These are phyloP conservation scores for Henckelia pumila DNA, from an alignment of 257 asterid genomes.

Conservation along the genomic window DNA sequence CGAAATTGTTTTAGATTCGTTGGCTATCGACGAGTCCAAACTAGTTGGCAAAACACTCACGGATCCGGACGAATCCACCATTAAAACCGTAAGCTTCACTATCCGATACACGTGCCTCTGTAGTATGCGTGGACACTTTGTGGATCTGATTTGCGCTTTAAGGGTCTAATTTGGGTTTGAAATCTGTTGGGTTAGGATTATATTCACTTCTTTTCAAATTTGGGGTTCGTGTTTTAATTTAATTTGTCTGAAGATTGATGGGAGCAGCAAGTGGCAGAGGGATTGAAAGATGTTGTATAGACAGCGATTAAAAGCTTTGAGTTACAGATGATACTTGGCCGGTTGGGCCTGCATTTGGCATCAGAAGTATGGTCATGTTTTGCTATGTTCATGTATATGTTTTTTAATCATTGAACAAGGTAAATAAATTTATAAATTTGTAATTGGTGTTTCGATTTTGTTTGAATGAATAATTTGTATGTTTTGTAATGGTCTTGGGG, in stretches of 20 bases:
- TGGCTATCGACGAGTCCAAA: constrained; percentile 41
- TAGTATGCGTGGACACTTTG: neutral
- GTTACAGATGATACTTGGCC: neutral
- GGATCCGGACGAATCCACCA: constrained; percentile 53
- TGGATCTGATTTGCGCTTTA: neutral
- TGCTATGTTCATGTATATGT: neutral
- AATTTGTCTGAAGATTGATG: neutral
- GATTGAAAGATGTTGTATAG: neutral
- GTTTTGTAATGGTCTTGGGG: neutral
- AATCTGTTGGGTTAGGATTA: neutral
- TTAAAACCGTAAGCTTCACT: constrained; percentile 46
- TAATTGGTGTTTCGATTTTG: neutral
- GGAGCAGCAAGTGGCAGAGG: neutral
- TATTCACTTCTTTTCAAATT: neutral
- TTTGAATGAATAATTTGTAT: neutral
- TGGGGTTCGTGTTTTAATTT: neutral
- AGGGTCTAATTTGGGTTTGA: neutral
- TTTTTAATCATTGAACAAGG: neutral
- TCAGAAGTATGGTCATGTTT: neutral
- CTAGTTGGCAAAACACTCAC: constrained; percentile 28
- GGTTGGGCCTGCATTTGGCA: neutral
- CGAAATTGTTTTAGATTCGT: constrained; percentile 16
- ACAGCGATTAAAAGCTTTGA: neutral
- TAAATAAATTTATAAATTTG: neutral
- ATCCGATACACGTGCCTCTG: neutral